Evolutionary conservation across 225 moss, liverwort and hornwort species (phyloP).

Genomic region (Pleurozium schreberi): DNA sequence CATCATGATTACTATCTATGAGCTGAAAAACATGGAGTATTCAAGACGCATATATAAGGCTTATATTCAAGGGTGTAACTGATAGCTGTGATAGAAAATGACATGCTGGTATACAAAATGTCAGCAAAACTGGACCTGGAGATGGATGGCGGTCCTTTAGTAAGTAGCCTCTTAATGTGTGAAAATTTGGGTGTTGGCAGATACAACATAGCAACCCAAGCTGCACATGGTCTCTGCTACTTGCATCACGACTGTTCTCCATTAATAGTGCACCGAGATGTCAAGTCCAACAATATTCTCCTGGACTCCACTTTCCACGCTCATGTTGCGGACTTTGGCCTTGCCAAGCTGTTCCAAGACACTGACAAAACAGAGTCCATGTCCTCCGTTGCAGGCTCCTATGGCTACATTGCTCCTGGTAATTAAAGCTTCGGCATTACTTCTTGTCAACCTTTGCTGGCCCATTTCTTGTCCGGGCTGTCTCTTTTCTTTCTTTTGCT

Average conservation of each 20-base stretch:
- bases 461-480: neutral
- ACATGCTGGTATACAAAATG: neutral
- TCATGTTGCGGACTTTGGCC: conserved; percentile 84
- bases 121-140: neutral
- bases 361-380: conserved; percentile 78
- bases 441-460: neutral
- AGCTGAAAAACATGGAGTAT: neutral
- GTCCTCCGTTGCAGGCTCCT: conserved; percentile 90
- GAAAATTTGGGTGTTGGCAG: neutral
- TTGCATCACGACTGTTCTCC: conserved; percentile 92
- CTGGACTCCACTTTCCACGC: conserved; percentile 76
- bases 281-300: conserved; percentile 88
- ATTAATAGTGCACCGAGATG: conserved; percentile 74
- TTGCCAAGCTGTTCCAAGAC: conserved; percentile 77
- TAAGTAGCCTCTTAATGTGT: neutral
- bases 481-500: neutral
- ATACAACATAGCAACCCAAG: conserved; percentile 71
- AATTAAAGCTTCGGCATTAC: neutral
- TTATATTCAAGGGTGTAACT: neutral
- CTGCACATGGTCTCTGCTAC: conserved; percentile 78
- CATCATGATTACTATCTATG: neutral
- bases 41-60: neutral
- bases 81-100: neutral
- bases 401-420: conserved; percentile 92
- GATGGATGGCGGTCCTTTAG: neutral